phyloP scores from a whole-genome alignment of 2,329 filamentous ascomycete species.

The Penicillium paneum region DNA sequence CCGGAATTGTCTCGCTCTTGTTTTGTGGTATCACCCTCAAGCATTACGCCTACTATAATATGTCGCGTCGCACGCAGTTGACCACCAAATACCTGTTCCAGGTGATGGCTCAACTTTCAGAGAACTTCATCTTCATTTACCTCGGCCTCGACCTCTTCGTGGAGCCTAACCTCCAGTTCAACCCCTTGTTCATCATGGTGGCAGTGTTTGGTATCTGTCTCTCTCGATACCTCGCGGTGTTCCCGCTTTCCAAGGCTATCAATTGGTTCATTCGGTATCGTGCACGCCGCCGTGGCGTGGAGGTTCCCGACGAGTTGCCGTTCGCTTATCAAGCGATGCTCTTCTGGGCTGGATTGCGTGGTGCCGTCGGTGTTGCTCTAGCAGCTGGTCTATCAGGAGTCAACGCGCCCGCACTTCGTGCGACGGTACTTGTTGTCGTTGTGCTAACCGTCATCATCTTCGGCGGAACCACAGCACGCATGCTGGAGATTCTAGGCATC shows the following conservation, averaged over 20 bases:
- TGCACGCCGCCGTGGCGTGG: conserved; percentile 69
- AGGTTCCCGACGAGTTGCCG: conserved; percentile 81
- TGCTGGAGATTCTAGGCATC: conserved; percentile 97
- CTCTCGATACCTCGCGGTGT: conserved; percentile 89
- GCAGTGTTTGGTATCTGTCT: conserved; percentile 88
- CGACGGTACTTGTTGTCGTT: conserved; percentile 95
- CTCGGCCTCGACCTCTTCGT: conserved; percentile 93
- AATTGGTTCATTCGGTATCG: conserved; percentile 91
- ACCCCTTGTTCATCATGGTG: conserved; percentile 91
- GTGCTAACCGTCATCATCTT: conserved; percentile 99
- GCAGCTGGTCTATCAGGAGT: conserved; percentile 82
- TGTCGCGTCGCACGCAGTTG: conserved; percentile 94
- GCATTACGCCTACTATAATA: conserved; percentile 99
- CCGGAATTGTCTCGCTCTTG: conserved; percentile 90
- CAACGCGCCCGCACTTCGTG: conserved; percentile 78
- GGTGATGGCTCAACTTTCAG: conserved; percentile 87
- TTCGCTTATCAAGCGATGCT: conserved; percentile 99
- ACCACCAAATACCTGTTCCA: conserved; percentile 98
- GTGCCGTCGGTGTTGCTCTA: conserved; percentile 90
- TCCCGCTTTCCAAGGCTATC: conserved; percentile 82
- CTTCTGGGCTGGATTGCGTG: conserved; percentile 96
- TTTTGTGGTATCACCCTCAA: conserved; percentile 99
- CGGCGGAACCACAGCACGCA: conserved; percentile 91
- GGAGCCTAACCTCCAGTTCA: conserved; percentile 81
- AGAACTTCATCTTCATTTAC: conserved; percentile 99